Percentiles rank a stretch among this genome's conserved stretches.
These are phyloP conservation scores for Brasilioporus rufonigricans DNA, from an alignment of 768 basidiomycete genomes.

Conservation along the genomic window DNA sequence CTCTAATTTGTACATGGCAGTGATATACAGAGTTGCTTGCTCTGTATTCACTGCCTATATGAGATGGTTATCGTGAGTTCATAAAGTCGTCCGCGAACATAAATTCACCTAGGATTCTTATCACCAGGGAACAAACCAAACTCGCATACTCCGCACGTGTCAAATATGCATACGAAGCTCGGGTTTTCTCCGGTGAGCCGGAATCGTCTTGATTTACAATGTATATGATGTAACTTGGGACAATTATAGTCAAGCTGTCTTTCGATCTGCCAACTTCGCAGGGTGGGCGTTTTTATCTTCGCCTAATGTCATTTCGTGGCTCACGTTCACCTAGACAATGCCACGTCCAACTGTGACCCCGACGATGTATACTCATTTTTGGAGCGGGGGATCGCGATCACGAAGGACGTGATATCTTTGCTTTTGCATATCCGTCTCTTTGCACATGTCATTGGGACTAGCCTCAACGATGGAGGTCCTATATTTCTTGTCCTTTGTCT, in stretches of 20 bases:
- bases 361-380: no score
- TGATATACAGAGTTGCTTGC: constrained; percentile 12
- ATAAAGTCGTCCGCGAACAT: background rate
- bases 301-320: no score
- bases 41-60: constrained; percentile 17
- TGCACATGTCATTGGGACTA: no score
- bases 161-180: constrained; percentile 19
- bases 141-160: constrained; percentile 16
- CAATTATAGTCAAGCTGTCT: constrained; percentile 13
- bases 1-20: constrained; percentile 12
- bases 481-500: no score
- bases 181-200: constrained; percentile 18
- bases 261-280: constrained; percentile 22
- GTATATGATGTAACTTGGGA: background rate
- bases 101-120: background rate
- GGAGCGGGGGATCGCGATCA: no score
- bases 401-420: no score
- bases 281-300: no score
- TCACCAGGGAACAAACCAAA: constrained; percentile 1
- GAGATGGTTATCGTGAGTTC: constrained; percentile 19
- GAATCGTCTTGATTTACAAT: background rate
- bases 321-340: no score
- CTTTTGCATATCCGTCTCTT: no score
- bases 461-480: no score
- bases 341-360: no score